Evolutionary conservation across 805 yeast genomes (phyloP), one percentile per base, ranked within the genome.

Genomic region (Kregervanrija fluxuum): DNA sequence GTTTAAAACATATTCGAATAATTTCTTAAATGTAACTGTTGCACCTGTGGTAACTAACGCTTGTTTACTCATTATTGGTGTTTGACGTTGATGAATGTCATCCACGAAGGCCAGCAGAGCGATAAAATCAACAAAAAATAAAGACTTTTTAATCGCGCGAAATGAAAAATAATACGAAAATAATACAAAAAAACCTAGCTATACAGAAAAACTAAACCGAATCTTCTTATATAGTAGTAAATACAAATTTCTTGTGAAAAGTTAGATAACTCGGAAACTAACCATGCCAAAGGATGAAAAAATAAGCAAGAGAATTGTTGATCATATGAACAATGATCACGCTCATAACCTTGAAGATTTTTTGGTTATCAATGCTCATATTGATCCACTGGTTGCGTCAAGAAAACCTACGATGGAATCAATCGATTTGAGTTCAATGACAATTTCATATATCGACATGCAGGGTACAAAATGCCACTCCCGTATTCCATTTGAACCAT

Each of bases 21-120:
- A 72, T 13, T 57, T 65, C 10, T 72, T 70, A 58, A 91, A 91
- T 0, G 95, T 83, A 15, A 85, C 90, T 0, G 97, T 90, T 2
- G 96, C 97, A 1, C 98, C 98, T 3, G 95, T 84, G 0, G 95
- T 82, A 5, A 90, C 82, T 32, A 90, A 65, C 8, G 57, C 42
- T 32, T 59, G 61, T 35, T 49, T 22, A 22, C 49, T 9, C 56
- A 44, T 50, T 11, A 4, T 16, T 11, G 5, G 12, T 15, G 15
- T 9, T 8, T n/a, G 15, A 11, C 35, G 3, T n/a, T 11, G 9
- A 14, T 15, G 35, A 13, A 8, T 15, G 15, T 22, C 28, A 22
- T 22, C 28, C 28, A 22, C 6, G 28, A 17, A 17, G 31, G 32
- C 30, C 32, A 15, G 4, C 15, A 30, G 5, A 6, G 13, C 10